Evolutionary conservation across 352 stramenopile species (phyloP).

Genomic region (Thalassiosira hispida): DNA sequence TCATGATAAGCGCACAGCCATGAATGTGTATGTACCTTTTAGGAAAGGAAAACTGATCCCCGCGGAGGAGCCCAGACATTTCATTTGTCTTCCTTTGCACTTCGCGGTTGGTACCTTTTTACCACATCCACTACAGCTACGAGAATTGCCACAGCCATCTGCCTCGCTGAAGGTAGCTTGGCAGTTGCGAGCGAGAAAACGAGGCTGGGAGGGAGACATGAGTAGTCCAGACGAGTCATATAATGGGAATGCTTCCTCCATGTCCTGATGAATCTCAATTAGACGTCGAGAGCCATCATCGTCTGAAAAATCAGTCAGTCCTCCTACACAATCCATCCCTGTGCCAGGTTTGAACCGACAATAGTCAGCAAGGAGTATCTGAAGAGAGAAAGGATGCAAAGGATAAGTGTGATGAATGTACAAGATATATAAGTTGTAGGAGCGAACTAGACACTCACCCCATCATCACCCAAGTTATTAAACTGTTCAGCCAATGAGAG

Average conservation of each 20-base stretch:
- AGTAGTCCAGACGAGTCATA: background rate
- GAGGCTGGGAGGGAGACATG: no score
- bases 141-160: background rate
- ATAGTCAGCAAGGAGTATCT: constrained; percentile 19
- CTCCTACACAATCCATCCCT: background rate
- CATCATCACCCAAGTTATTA: no score
- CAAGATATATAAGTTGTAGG: no score
- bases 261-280: background rate
- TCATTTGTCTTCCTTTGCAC: background rate
- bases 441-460: no score
- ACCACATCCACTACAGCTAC: background rate
- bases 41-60: constrained; percentile 28
- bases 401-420: no score
- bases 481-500: no score
- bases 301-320: background rate
- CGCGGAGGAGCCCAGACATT: constrained; percentile 5
- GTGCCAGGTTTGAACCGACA: background rate
- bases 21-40: no score
- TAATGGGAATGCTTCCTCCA: background rate
- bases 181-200: no score
- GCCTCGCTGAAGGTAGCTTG: background rate
- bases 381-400: no score
- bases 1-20: no score
- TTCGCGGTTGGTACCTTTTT: background rate
- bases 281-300: background rate